A percentile compares a stretch with the other conserved stretches of the same genome.
Evolutionary conservation across 108 stramenopile species (phyloP).

Genomic region (Craspedostauros australis): DNA sequence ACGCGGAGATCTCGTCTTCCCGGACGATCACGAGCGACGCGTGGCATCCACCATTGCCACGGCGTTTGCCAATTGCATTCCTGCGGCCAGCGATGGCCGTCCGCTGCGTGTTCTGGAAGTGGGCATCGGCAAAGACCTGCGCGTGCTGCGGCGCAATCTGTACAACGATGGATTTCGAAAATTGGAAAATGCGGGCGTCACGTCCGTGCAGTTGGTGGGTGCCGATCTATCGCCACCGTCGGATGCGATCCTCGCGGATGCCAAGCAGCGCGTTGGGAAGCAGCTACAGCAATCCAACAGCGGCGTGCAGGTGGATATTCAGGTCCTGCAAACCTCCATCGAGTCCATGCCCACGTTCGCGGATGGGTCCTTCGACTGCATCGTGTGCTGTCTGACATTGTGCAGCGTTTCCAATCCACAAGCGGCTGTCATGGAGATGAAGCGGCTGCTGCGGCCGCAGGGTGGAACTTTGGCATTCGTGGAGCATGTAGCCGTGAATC

Average conservation of each 20-base stretch:
- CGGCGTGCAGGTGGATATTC: conserved; percentile 7
- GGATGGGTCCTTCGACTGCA: conserved; percentile 39
- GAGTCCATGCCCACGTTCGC: conserved; percentile 13
- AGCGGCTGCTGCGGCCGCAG: conserved; percentile 43
- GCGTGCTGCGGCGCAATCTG: conserved; percentile 29
- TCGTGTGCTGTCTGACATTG: conserved; percentile 35
- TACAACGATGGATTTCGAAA: conserved; percentile 29
- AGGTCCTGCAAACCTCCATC: conserved; percentile 19
- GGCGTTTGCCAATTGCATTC: conserved; percentile 6
- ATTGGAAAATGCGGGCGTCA: not conserved
- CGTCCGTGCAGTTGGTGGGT: conserved; percentile 23
- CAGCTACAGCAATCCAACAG: not conserved
- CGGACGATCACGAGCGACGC: conserved; percentile 33
- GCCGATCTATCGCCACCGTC: conserved; percentile 24
- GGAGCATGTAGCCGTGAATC: conserved; percentile 65
- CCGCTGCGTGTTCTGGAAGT: conserved; percentile 49
- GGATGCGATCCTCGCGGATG: not conserved
- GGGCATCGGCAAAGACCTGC: conserved; percentile 37
- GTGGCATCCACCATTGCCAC: conserved; percentile 18
- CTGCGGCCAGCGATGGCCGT: not conserved
- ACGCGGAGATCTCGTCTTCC: conserved; percentile 26
- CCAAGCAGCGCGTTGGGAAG: not conserved
- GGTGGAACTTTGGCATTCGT: conserved; percentile 70
- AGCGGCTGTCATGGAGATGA: conserved; percentile 56
- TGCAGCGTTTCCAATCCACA: conserved; percentile 58